These are phyloP conservation scores for Agarophyton chilense DNA, from an alignment of 23 red algal genomes.

Conservation along the genomic window DNA sequence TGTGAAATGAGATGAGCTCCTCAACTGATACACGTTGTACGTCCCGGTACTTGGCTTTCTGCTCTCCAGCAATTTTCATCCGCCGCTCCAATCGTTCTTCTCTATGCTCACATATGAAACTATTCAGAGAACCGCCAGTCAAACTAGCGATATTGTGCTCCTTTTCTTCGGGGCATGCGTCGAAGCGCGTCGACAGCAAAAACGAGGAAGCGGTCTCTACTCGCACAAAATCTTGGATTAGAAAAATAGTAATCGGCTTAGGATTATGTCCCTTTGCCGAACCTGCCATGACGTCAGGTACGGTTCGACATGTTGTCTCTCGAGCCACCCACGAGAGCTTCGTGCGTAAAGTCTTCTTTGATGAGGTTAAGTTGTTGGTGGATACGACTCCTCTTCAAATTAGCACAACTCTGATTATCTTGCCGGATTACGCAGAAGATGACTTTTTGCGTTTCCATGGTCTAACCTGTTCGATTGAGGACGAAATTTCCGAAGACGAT, in stretches of 20 bases:
- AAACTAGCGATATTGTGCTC: background rate
- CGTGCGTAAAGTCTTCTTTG: background rate
- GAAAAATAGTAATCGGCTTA: constrained; percentile 30
- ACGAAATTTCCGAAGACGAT: constrained; percentile 38
- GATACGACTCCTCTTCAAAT: background rate
- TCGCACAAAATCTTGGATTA: constrained; percentile 30
- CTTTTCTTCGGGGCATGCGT: background rate
- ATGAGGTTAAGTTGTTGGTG: constrained; percentile 37
- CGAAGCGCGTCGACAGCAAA: background rate
- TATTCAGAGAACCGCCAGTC: background rate
- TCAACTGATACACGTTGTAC: background rate
- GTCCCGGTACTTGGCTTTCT: background rate
- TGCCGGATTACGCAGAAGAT: constrained; percentile 28
- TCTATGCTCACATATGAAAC: background rate
- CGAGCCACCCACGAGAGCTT: background rate
- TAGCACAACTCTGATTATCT: constrained; percentile 45
- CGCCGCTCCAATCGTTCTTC: background rate
- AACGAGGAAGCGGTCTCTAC: background rate
- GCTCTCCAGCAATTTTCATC: background rate
- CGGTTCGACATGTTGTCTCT: constrained; percentile 41
- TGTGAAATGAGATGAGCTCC: background rate
- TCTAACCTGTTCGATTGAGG: constrained; percentile 20
- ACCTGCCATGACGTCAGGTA: constrained; percentile 11
- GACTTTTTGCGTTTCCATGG: constrained; percentile 58
- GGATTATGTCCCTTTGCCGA: constrained; percentile 76